Base-by-base conservation (phyloP, 352 stramenopile species). In the Phytophthora meadii region DNA sequence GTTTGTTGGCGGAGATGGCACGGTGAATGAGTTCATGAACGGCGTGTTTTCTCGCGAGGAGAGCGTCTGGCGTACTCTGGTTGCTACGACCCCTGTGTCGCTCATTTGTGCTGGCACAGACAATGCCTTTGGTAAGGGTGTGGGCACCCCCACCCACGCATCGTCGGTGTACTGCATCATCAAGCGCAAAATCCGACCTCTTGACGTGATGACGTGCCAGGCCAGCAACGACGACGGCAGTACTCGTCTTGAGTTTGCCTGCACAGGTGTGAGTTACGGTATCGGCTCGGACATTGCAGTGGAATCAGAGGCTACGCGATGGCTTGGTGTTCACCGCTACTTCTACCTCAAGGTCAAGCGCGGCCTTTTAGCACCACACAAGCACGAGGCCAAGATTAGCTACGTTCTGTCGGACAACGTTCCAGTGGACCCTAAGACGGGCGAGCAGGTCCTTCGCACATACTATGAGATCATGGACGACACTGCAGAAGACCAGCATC, bases 21-120 rank as follows among this genome's bases (percentile, higher is more conserved):
- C 85, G 0, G 82, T 90, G n/a, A 92, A 92, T 52, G 85, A 93
- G 67, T 93, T 93, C 54, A 89, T 93, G 79, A 93, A 93, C 65
- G 85, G 85, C 34, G 77, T 92, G 28, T 88, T 93, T 54, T 74
- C 78, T 30, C 76, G 81, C 22, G 74, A 82, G n/a, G 85, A 93
- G 71, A 61, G 58, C 52, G 81, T 90, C 36, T 93, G 85, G 85
- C 82, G 85, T 11, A 76, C 81, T 19, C 62, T 93, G 24, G 82
- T 93, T 40, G 81, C 83, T 9, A 91, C 85, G 32, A 92, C 83
- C 3, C 83, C 85, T 6, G 62, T 93, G 14, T 90, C 85, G 41
- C 78, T 93, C 25, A 46, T 93, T 22, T 88, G 74, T 61, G 84
- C 81, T 4, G 85, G 85, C 28, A 92, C 85, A 15, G 81, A 92